Evolutionary conservation across 257 asterid genomes (phyloP).

Genomic region (Nemophila menziesii): DNA sequence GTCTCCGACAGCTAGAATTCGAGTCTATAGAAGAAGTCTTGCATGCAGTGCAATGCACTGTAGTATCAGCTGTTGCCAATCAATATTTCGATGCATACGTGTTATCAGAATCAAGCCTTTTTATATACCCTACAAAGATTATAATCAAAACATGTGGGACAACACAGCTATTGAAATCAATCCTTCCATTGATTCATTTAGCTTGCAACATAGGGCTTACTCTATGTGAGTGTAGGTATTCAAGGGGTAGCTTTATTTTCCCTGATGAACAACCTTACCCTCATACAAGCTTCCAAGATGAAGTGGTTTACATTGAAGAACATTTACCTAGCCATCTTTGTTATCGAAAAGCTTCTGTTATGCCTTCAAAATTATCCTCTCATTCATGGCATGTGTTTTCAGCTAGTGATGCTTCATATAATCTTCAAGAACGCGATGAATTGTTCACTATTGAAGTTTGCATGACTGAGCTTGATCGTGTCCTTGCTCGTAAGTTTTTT

Average conservation of each 20-base stretch:
- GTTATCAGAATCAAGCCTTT: constrained; percentile 42
- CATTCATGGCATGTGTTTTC: constrained; percentile 37
- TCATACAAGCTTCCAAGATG: constrained; percentile 38
- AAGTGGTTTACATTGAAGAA: constrained; percentile 20
- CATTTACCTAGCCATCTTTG: constrained; percentile 17
- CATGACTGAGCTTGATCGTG: constrained; percentile 35
- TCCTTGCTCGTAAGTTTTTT: constrained; percentile 26
- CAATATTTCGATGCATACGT: constrained; percentile 34
- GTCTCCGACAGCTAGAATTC: constrained; percentile 24
- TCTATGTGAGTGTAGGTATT: constrained; percentile 21
- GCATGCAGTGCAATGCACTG: constrained; percentile 37
- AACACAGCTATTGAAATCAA: constrained; percentile 23
- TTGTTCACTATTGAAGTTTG: constrained; percentile 33
- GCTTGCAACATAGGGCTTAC: constrained; percentile 18
- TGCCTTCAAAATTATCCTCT: constrained; percentile 4
- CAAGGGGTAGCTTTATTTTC: constrained; percentile 36
- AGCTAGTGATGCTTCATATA: constrained; percentile 10
- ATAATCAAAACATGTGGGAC: constrained; percentile 43
- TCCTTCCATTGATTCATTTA: constrained; percentile 24
- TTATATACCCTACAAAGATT: constrained; percentile 27
- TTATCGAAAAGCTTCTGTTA: constrained; percentile 21
- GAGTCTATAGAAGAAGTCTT: constrained; percentile 28
- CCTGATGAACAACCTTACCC: constrained; percentile 26
- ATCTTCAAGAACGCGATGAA: too few species aligned
- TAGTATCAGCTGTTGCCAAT: constrained; percentile 30